Evolutionary conservation across 495 filamentous ascomycete species (phyloP).

Genomic region (Tetracladium setigerum): DNA sequence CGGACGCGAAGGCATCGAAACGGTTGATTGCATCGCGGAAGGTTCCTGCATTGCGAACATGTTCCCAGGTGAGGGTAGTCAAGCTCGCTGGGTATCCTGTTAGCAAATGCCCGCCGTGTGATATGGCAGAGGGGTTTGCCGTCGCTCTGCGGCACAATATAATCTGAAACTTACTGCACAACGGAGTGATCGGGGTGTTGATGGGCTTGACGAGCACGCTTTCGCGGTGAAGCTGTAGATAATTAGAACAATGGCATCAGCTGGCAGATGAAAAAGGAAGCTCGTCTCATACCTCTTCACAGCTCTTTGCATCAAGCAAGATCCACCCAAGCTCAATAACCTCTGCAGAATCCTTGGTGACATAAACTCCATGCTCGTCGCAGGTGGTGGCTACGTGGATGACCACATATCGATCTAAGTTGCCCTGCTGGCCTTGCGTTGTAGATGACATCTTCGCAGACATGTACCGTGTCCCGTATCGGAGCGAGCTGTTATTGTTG

Average conservation of each 20-base stretch:
- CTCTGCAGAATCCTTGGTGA: constrained; percentile 97
- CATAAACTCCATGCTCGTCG: constrained; percentile 98
- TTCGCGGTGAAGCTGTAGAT: constrained; percentile 75
- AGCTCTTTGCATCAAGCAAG: constrained; percentile 79
- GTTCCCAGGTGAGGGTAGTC: constrained; percentile 97
- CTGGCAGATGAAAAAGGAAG: neutral
- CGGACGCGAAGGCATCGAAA: constrained; percentile 85
- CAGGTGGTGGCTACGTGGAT: constrained; percentile 98
- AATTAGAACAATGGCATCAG: constrained; percentile 6
- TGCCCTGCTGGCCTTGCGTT: constrained; percentile 29
- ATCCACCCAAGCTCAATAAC: constrained; percentile 99
- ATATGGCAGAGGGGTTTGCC: neutral
- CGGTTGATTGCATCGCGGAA: constrained; percentile 95
- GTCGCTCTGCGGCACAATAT: neutral
- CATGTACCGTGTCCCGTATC: too few relatives aligned
- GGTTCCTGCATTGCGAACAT: constrained; percentile 90
- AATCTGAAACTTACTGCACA: constrained; percentile 79
- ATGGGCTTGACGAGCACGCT: constrained; percentile 95
- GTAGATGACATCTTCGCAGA: constrained; percentile 17
- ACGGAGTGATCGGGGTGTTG: constrained; percentile 95
- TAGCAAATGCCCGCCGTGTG: neutral
- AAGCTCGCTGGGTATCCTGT: constrained; percentile 62
- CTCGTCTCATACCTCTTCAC: constrained; percentile 70
- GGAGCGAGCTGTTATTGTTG: too few relatives aligned
- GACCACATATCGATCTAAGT: constrained; percentile 91